A percentile compares a stretch with the other conserved stretches of the same genome.
Evolutionary conservation across 2,329 filamentous ascomycete species (phyloP).

Genomic region (Lasiodiplodia theobromae): DNA sequence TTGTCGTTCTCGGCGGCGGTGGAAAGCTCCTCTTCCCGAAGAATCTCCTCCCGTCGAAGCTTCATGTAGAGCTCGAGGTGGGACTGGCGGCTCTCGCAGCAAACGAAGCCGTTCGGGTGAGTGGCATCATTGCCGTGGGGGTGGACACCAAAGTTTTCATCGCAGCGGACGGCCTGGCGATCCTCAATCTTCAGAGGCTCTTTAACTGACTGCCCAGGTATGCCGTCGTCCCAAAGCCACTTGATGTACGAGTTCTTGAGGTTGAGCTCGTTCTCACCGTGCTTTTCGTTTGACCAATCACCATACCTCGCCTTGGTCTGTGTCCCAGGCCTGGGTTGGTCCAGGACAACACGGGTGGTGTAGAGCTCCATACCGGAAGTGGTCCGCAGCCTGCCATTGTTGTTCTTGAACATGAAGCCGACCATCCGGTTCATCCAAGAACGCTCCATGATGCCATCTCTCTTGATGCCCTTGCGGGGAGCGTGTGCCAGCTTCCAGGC

Average conservation of each 20-base stretch:
- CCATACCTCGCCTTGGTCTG: not conserved
- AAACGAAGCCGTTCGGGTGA: not conserved
- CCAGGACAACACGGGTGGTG: not conserved
- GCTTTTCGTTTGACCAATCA: not conserved
- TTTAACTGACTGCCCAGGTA: not conserved
- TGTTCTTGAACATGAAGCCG: not conserved
- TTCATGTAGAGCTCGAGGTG: not conserved
- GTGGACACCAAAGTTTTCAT: constrained; percentile 7
- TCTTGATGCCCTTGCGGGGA: not conserved
- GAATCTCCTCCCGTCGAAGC: not conserved
- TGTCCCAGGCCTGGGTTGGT: not conserved
- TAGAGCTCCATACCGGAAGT: not conserved
- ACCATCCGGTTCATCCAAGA: not conserved
- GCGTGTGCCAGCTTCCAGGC: not conserved
- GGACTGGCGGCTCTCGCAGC: not conserved
- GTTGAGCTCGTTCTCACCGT: not conserved
- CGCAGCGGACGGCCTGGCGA: constrained; percentile 8
- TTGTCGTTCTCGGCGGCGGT: not conserved
- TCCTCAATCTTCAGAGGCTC: not conserved
- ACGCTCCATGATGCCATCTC: not conserved
- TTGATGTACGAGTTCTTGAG: not conserved
- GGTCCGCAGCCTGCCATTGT: not conserved
- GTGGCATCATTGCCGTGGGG: not conserved
- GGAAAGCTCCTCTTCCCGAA: not conserved
- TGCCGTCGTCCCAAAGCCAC: not conserved